These are phyloP conservation scores for Benincasa hispida DNA, from an alignment of 306 rosid species.

Conservation along the genomic window DNA sequence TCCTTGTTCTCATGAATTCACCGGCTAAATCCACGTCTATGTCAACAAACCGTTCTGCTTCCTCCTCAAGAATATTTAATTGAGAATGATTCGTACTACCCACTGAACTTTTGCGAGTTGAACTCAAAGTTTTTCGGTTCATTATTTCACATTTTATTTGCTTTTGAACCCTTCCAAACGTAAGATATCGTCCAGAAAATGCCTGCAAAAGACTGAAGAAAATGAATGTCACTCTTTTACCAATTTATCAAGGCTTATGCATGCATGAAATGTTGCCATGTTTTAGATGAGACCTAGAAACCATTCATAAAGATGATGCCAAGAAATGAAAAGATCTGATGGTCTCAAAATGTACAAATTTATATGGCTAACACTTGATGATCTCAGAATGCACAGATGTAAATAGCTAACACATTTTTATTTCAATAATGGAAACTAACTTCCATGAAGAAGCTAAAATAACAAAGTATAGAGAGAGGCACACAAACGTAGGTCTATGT, in stretches of 20 bases:
- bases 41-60: not conserved
- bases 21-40: conserved; percentile 9
- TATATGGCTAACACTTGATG: not conserved
- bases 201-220: conserved; percentile 48
- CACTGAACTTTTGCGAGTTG: conserved; percentile 11
- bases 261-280: not conserved
- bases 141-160: conserved; percentile 58
- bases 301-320: not conserved
- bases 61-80: conserved; percentile 1
- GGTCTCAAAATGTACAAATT: not conserved
- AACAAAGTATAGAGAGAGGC: not conserved
- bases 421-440: not conserved
- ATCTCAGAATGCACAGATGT: not conserved
- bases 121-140: conserved; percentile 19
- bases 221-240: conserved; percentile 6
- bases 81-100: conserved; percentile 1
- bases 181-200: conserved; percentile 37
- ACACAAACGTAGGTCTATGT: not conserved
- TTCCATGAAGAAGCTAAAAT: not conserved
- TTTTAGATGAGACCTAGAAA: not conserved
- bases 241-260: not conserved
- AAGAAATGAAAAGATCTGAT: not conserved
- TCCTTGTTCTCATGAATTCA: conserved; percentile 17
- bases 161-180: conserved; percentile 72
- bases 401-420: not conserved